Conservation (phyloP, 2,329 filamentous ascomycete genomes). For the Penicillium freii region DNA sequence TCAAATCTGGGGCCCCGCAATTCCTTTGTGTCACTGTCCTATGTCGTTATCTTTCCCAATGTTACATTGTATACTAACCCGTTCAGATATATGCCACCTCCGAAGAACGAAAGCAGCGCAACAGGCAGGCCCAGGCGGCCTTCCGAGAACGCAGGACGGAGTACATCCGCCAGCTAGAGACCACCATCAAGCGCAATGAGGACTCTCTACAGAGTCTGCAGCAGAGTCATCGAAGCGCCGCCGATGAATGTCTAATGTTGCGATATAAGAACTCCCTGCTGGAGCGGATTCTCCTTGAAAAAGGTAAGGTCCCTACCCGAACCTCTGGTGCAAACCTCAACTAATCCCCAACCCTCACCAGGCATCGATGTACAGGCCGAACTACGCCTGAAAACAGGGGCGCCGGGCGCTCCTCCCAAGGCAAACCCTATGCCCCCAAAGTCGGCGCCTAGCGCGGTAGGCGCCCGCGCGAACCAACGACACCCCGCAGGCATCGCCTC, state of each 20-base stretch:
- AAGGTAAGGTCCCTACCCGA: conserved; percentile 58
- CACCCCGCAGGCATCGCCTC: conserved; percentile 73
- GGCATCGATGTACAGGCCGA: conserved; percentile 97
- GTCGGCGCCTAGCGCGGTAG: conserved; percentile 73
- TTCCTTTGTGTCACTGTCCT: conserved; percentile 15
- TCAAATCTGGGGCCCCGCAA: conserved; percentile 34
- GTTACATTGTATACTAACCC: conserved; percentile 16
- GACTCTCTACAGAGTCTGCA: conserved; percentile 89
- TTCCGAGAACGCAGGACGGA: conserved; percentile 96
- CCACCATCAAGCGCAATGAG: conserved; percentile 95
- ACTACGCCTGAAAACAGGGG: conserved; percentile 86
- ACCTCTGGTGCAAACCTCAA: neutral
- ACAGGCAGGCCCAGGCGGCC: conserved; percentile 93
- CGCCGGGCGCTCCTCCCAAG: conserved; percentile 68
- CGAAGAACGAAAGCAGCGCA: conserved; percentile 96
- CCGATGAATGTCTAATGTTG: conserved; percentile 96
- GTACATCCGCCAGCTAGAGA: conserved; percentile 98
- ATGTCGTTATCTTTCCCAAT: neutral
- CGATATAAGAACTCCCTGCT: conserved; percentile 97
- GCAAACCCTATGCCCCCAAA: conserved; percentile 65
- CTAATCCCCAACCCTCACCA: conserved; percentile 37
- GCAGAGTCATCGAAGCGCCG: conserved; percentile 87
- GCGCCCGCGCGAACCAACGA: conserved; percentile 70
- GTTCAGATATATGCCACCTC: conserved; percentile 94
- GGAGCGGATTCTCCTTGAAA: conserved; percentile 92